These are phyloP conservation scores for Aspergillus spinulosporus DNA, from an alignment of 2,329 filamentous ascomycete genomes.

Conservation along the genomic window DNA sequence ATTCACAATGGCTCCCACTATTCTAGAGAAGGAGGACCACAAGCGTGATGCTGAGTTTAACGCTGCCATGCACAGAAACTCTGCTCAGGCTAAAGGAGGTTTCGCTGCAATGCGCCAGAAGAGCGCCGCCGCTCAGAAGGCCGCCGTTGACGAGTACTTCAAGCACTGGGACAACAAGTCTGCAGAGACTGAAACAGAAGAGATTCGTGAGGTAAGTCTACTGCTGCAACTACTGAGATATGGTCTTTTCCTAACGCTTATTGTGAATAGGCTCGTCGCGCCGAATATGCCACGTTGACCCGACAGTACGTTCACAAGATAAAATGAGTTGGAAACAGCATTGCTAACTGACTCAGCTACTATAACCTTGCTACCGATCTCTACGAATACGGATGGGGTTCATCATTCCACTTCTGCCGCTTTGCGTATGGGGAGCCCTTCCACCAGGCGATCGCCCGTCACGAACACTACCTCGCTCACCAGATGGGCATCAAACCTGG, in stretches of 20 bases:
- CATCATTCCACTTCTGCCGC: constrained; percentile 96
- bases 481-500: constrained; percentile 80
- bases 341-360: constrained; percentile 60
- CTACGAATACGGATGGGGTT: constrained; percentile 96
- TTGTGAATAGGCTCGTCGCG: constrained; percentile 65
- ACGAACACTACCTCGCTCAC: constrained; percentile 96
- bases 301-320: constrained; percentile 69
- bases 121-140: constrained; percentile 73
- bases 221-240: constrained; percentile 24
- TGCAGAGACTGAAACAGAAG: constrained; percentile 76
- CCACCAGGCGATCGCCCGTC: constrained; percentile 86
- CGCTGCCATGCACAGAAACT: constrained; percentile 79
- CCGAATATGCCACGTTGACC: constrained; percentile 89
- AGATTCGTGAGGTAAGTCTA: constrained; percentile 67
- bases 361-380: constrained; percentile 96
- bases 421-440: constrained; percentile 86
- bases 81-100: constrained; percentile 68
- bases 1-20: constrained; percentile 52
- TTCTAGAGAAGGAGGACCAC: constrained; percentile 80
- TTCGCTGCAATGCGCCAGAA: constrained; percentile 84
- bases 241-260: constrained; percentile 18
- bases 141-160: constrained; percentile 87
- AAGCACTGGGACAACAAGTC: constrained; percentile 93
- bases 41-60: constrained; percentile 86
- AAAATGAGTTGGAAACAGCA: neutral